These are phyloP conservation scores for Citrullus mucosospermus DNA, from an alignment of 306 rosid species.

Conservation along the genomic window DNA sequence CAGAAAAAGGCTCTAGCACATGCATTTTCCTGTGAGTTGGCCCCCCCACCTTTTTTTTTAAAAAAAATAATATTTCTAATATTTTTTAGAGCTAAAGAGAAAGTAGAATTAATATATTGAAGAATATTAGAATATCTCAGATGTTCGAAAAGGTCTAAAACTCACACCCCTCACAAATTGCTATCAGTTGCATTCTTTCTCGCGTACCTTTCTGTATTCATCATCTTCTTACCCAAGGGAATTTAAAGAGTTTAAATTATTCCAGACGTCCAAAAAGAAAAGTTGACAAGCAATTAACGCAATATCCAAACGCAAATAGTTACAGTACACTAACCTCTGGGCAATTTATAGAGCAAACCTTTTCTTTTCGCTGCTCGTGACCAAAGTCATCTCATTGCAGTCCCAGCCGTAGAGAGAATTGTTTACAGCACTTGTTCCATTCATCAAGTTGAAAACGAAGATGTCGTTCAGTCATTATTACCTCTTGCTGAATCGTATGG, in stretches of 20 bases:
- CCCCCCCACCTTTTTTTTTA: too few species aligned
- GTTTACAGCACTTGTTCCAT: constrained; percentile 82
- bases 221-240: too few species aligned
- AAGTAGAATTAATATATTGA: background rate
- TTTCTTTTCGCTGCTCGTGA: background rate
- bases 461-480: constrained; percentile 48
- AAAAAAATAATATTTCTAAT: too few species aligned
- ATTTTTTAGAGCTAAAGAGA: background rate
- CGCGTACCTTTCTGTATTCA: too few species aligned
- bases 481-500: constrained; percentile 45
- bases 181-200: too few species aligned
- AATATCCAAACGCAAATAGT: too few species aligned
- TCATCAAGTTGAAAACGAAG: constrained; percentile 72
- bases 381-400: constrained; percentile 21
- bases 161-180: background rate
- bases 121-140: background rate
- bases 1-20: constrained; percentile 76
- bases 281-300: too few species aligned
- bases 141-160: background rate
- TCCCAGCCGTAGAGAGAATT: constrained; percentile 63
- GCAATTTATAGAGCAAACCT: too few species aligned
- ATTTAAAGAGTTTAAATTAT: too few species aligned
- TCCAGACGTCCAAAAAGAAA: too few species aligned
- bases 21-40: constrained; percentile 57
- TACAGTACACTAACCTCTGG: too few species aligned